Base-by-base conservation (phyloP, 2,329 filamentous ascomycete genomes). In the Colletotrichum tropicicola region DNA sequence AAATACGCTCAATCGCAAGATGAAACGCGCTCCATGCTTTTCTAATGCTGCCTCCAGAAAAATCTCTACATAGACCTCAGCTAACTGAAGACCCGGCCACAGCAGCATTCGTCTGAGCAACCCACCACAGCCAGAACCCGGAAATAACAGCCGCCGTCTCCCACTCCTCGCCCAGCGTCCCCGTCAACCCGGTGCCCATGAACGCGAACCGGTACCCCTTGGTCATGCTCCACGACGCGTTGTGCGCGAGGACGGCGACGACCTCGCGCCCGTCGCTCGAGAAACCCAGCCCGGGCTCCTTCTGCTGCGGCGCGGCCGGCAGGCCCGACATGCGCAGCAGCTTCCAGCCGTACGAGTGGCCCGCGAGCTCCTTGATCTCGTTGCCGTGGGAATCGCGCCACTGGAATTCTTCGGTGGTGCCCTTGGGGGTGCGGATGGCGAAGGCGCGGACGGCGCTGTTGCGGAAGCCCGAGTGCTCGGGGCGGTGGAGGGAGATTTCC, bases 211-310 rank as follows among this genome's bases (percentile, higher is more conserved):
- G 30, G 19, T 47, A 49, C 2, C 56, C 45, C 44, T 66, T 65
- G 47, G 53, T 68, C 53, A 65, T 49, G 30, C 61, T 65, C 53
- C 44, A 66, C 5, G 45, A 59, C 37, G 23, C 65, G 59, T 57
- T 68, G 25, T 63, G 53, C 5, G 56, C 60, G 48, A 63, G 23
- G 13, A 68, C 56, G 17, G 68, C 68, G 8, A 70, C 68, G 17
- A 70, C 55, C 53, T 69, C 65, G 0, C 55, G 27, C 12, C 68
- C 68, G 39, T 70, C 68, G 30, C 61, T 65, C 19, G 67, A 47
- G 49, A 60, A 61, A 2, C 62, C 68, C 21, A 58, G 8, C 0
- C 48, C 37, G 6, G 39, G 53, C 8, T 37, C 30, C 15, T 45
- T 37, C 1, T 12, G 17, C 7, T 3, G 17, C 7, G 39, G 39